phyloP scores from a whole-genome alignment of 139 green algal species.

The Chlorella ohadii region DNA sequence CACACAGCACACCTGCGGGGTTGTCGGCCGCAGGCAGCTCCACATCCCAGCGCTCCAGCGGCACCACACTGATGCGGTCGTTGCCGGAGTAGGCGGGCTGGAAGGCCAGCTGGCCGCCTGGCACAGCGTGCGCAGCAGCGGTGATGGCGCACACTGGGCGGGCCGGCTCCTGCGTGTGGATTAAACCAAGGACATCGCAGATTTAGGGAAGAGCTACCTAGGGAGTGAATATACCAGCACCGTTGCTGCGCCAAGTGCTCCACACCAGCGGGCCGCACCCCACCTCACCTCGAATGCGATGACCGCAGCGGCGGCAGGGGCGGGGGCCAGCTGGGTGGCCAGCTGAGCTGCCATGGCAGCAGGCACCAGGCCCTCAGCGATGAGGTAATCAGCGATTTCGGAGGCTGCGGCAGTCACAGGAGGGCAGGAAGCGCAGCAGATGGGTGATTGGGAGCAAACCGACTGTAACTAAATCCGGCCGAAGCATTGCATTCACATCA shows the following conservation, averaged over 20 bases:
- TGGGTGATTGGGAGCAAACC: too few relatives aligned
- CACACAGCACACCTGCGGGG: constrained; percentile 9
- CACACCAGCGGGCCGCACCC: too few relatives aligned
- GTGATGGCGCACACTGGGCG: constrained; percentile 20
- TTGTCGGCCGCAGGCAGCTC: constrained; percentile 34
- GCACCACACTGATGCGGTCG: constrained; percentile 52
- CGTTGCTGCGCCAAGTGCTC: too few relatives aligned
- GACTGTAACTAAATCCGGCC: too few relatives aligned
- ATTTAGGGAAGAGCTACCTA: too few relatives aligned
- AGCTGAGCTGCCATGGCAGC: background rate
- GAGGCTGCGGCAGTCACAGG: background rate
- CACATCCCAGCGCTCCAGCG: constrained; percentile 62
- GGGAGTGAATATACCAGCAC: too few relatives aligned
- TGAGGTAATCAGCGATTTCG: constrained; percentile 42
- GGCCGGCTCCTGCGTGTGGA: background rate
- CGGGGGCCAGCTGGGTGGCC: background rate
- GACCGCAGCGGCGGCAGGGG: background rate
- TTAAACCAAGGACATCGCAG: background rate
- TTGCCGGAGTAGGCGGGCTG: constrained; percentile 3
- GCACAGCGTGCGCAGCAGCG: constrained; percentile 23
- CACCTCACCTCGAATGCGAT: too few relatives aligned
- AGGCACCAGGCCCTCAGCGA: constrained; percentile 16
- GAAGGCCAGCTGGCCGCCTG: constrained; percentile 40
- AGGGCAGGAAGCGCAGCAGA: background rate
- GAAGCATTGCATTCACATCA: too few relatives aligned